Evolutionary conservation across 2,329 filamentous ascomycete genomes (phyloP).

Genomic region (Verticillium nonalfalfae): DNA sequence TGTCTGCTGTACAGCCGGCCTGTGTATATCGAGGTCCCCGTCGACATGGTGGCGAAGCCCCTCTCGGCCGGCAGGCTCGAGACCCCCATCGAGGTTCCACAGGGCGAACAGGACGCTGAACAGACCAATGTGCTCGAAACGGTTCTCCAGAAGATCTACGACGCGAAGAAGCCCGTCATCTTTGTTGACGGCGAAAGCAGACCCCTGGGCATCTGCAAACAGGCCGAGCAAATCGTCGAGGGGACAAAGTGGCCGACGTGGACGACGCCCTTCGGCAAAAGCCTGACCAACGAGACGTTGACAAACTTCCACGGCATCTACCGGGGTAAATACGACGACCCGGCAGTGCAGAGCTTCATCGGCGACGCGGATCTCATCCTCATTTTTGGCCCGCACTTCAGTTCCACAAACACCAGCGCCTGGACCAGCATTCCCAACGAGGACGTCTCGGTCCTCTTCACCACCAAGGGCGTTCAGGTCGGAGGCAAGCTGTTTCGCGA

Average conservation of each 20-base stretch:
- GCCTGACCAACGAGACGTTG: conserved; percentile 39
- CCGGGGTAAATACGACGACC: conserved; percentile 30
- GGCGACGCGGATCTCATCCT: conserved; percentile 36
- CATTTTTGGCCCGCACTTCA: conserved; percentile 37
- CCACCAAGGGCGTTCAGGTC: conserved; percentile 22
- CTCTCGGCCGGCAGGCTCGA: conserved; percentile 25
- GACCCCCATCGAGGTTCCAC: conserved; percentile 14
- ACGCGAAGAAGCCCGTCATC: conserved; percentile 40
- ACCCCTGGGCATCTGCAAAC: conserved; percentile 29
- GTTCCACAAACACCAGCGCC: conserved; percentile 36
- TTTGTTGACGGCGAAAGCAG: conserved; percentile 45
- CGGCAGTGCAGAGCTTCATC: conserved; percentile 26
- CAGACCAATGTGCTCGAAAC: conserved; percentile 21
- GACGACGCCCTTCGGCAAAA: conserved; percentile 40
- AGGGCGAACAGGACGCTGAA: conserved; percentile 4
- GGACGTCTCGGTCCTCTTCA: conserved; percentile 24
- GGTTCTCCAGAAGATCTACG: conserved; percentile 34
- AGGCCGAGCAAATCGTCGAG: conserved; percentile 34
- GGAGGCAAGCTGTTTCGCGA: conserved; percentile 22
- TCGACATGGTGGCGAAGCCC: conserved; percentile 38
- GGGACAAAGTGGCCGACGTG: conserved; percentile 39
- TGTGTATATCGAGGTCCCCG: conserved; percentile 49
- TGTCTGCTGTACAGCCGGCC: conserved; percentile 47
- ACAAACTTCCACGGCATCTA: conserved; percentile 44
- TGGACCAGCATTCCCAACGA: conserved; percentile 28